Base-by-base conservation (phyloP, 768 basidiomycete genomes). In the Chlorophyllum brunneum region DNA sequence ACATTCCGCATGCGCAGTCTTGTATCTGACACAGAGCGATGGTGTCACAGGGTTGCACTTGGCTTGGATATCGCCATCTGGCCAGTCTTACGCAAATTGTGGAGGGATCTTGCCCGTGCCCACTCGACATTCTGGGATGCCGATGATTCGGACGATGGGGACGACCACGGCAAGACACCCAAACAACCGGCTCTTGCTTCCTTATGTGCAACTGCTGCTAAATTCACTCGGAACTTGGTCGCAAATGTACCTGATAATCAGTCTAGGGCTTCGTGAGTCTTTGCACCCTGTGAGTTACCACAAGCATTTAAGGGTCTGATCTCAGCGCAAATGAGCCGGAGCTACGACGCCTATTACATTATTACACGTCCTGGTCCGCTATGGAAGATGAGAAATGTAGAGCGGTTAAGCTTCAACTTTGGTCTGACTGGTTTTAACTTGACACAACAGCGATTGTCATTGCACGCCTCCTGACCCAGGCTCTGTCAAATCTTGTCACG, bases 401-500 rank as follows among this genome's bases (percentile, higher is more conserved):
- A 22, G 31, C 23, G 24, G 24, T 43, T 10, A 34, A 29, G 15
- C 18, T 8, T 20, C 43, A 43, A 43, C 20, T 30, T 47, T 39
- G 50, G 41, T 30, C 24, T 45, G 43, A 57, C 47, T 31, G 13
- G 43, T 57, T 55, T 44, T 61, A 37, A 53, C 26, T 13, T 27
- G 23, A 13, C 20, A 26, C 13, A 29, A 45, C 36, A 95, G 93
- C 80, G 53, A 74, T 81, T 48, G 68, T 76, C 0, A 72, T 79
- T 16, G 82, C 86, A 6, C 77, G 88, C 13, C 76, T 89, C 53
- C 70, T 90, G 24, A 74, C 85, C 2, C 92, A 97, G 65, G 71
- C 88, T 3, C 74, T 95, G 24, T 88, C 92, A 16, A 97, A 97
- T 65, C 73, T 92, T 20, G 78, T 95, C 27, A 92, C 94, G 2